Conservation (phyloP, 2,329 filamentous ascomycete species). For the Spiromastix sp. region DNA sequence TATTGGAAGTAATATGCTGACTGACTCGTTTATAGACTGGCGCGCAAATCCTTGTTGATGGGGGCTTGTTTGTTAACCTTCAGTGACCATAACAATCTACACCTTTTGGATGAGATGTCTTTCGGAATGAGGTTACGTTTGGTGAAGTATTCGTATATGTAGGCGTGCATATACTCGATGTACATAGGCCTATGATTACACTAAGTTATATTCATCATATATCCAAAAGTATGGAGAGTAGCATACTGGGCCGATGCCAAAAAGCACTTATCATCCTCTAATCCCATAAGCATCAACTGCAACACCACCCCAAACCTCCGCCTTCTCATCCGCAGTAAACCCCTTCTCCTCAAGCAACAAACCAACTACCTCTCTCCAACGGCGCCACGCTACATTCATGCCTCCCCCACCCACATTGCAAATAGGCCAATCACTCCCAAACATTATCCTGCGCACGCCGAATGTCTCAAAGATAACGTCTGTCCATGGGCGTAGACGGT, state of each 20-base stretch:
- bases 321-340: constrained; percentile 51
- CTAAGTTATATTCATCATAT: too few species aligned
- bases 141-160: too few species aligned
- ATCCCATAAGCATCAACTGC: constrained; percentile 58
- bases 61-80: constrained; percentile 80
- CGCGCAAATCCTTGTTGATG: constrained; percentile 75
- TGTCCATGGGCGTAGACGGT: constrained; percentile 59
- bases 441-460: constrained; percentile 65
- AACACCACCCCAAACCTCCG: constrained; percentile 61
- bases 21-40: constrained; percentile 44
- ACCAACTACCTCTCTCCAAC: constrained; percentile 65
- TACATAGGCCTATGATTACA: too few species aligned
- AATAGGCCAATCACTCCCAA: constrained; percentile 88
- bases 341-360: constrained; percentile 43
- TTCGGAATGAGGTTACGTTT: too few species aligned
- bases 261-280: neutral
- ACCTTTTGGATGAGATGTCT: too few species aligned
- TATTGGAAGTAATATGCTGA: constrained; percentile 4
- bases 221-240: too few species aligned
- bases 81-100: too few species aligned
- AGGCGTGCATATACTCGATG: too few species aligned
- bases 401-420: constrained; percentile 59
- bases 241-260: too few species aligned
- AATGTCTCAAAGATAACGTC: constrained; percentile 62
- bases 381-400: constrained; percentile 55